Evolutionary conservation across 176 grass and related monocot genomes (phyloP).

Genomic region (Oryza officinalis): DNA sequence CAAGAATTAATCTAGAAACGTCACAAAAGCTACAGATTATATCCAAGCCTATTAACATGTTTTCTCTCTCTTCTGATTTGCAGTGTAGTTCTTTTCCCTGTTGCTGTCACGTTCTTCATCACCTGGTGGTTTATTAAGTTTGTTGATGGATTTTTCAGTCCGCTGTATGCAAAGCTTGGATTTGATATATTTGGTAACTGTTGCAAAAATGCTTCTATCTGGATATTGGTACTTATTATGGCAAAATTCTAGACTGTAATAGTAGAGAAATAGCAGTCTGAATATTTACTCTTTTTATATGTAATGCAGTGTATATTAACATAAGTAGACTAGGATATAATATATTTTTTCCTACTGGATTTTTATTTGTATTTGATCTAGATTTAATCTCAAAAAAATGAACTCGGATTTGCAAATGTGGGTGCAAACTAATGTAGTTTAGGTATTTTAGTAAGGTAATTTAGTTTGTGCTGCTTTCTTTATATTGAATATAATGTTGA

Average conservation of each 20-base stretch:
- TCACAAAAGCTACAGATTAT: slow-evolving; percentile 3
- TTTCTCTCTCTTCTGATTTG: slow-evolving; percentile 22
- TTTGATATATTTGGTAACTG: slow-evolving; percentile 89
- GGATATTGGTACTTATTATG: slow-evolving; percentile 39
- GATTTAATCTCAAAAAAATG: not conserved
- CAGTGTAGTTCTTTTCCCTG: slow-evolving; percentile 98
- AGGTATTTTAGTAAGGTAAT: not conserved
- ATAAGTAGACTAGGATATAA: not conserved
- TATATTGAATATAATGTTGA: not conserved
- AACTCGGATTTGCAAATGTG: not conserved
- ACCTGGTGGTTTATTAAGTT: slow-evolving; percentile 99
- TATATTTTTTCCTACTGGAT: not conserved
- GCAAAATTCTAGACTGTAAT: not conserved
- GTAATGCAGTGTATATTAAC: not conserved
- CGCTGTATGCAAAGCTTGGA: slow-evolving; percentile 84
- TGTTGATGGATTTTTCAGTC: slow-evolving; percentile 99
- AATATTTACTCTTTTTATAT: not conserved
- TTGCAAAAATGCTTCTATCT: slow-evolving; percentile 35
- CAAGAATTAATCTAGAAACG: slow-evolving; percentile 20
- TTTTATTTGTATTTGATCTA: slow-evolving; percentile 1
- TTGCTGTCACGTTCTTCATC: slow-evolving; percentile 96
- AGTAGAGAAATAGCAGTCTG: not conserved
- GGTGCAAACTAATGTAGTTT: not conserved
- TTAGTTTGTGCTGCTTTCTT: slow-evolving; percentile 13
- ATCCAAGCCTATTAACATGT: slow-evolving; percentile 12